Percentiles rank a stretch among this genome's conserved stretches.
phyloP scores from a whole-genome alignment of 2,329 filamentous ascomycete genomes.

The Hymenoscyphus linearis region DNA sequence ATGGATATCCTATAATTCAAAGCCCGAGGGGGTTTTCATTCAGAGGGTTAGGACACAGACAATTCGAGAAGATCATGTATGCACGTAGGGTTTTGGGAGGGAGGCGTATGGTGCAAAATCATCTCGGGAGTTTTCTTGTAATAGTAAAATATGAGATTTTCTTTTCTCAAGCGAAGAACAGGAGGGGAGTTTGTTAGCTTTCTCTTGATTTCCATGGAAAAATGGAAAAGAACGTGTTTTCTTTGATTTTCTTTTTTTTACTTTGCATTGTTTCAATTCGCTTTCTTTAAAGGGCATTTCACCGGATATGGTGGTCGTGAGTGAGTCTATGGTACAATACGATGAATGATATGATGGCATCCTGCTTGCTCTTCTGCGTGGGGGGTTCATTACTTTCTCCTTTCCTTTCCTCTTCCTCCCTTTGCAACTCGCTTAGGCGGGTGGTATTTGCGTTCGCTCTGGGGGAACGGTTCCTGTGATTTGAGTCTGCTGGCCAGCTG shows the following conservation, averaged over 20 bases:
- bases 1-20: slow-evolving; percentile 35
- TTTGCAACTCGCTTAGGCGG: slow-evolving; percentile 8
- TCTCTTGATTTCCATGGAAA: slow-evolving; percentile 7
- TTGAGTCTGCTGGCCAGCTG: slow-evolving; percentile 31
- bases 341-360: slow-evolving; percentile 7
- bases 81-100: not conserved
- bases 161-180: slow-evolving; percentile 1
- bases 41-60: not conserved
- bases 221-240: not conserved
- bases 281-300: not conserved
- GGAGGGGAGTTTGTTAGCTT: not conserved
- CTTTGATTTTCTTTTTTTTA: slow-evolving; percentile 4
- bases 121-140: not conserved
- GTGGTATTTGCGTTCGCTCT: slow-evolving; percentile 23
- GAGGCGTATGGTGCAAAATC: not conserved
- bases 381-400: slow-evolving; percentile 8
- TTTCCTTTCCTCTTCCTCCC: not conserved
- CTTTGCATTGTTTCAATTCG: slow-evolving; percentile 3
- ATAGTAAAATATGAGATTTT: not conserved
- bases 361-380: slow-evolving; percentile 4
- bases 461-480: slow-evolving; percentile 32
- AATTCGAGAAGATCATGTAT: not conserved
- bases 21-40: not conserved
- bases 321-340: slow-evolving; percentile 24
- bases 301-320: not conserved